Base-by-base conservation (phyloP, 371 early-diverging fungal genomes). In the Mortierella sp. region DNA sequence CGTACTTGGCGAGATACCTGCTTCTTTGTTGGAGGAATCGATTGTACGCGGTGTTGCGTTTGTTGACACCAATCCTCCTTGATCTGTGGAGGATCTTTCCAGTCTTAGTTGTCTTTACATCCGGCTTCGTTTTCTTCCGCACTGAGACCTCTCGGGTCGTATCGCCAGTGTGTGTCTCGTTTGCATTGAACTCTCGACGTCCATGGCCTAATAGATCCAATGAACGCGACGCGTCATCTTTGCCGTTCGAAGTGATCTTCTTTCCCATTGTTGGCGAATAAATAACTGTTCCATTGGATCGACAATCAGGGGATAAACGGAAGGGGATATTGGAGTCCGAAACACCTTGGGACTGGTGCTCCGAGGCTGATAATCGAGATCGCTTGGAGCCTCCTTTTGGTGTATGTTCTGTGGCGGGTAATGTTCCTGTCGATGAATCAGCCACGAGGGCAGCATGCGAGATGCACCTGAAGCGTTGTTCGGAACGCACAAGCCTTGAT, bases 1-100 rank as follows among this genome's bases (percentile, higher is more conserved):
- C 7, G 19, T 61, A 12, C 29, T 61, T 57, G 2, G 62, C 62
- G 31, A 61, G 28, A n/a, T 49, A 14, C 28, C 52, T 71, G 54
- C 72, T 71, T 62, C 37, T 47, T 12, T 66, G 57, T 19, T 61
- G 58, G 9, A 71, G 58, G 39, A 71, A 71, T 13, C 72, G 72
- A n/a, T 55, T 71, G 54, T 71, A 71, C 1, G 65, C 57, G 4
- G 72, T 71, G 31, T 7, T 57, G 21, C 48, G 54, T 39, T 48
- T 56, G 54, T 52, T 60, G 31, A 56, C 47, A 8, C 60, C 57
- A 16, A 28, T 52, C 27, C 53, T 37, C 21, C 28, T 56, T 14
- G 62, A 24, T n/a, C 50, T 60, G 29, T 71, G 65, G 7, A 28
- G 48, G 25, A 71, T 71, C 31, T 71, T 71, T 14, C 72, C 72